These are phyloP conservation scores for Laetiporus sulphureus DNA, from an alignment of 1,284 basidiomycete species.

Conservation along the genomic window DNA sequence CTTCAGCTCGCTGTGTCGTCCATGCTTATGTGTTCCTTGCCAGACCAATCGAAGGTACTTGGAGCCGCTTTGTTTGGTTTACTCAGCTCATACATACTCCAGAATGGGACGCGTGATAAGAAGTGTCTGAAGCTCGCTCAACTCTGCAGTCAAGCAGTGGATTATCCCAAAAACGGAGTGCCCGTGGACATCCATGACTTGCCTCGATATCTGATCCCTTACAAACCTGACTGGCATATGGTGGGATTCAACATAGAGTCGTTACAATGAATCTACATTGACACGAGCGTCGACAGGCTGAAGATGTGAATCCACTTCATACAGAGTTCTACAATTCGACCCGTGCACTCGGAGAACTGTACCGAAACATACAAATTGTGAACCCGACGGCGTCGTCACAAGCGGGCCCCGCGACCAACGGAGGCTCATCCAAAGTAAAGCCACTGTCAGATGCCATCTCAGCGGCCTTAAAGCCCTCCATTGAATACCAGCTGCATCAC, in stretches of 20 bases:
- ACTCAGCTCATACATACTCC: background rate
- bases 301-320: conserved; percentile 47
- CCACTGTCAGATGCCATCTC: conserved; percentile 45
- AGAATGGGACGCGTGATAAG: conserved; percentile 63
- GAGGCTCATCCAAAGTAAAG: conserved; percentile 1
- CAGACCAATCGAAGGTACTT: conserved; percentile 62
- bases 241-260: too few relatives aligned
- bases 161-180: conserved; percentile 68
- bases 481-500: conserved; percentile 32
- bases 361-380: conserved; percentile 49
- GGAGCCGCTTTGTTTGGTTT: background rate
- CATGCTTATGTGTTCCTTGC: background rate
- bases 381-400: conserved; percentile 27
- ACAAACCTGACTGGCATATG: conserved; percentile 71
- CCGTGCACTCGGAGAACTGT: conserved; percentile 63
- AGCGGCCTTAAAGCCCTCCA: conserved; percentile 30
- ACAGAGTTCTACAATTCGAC: conserved; percentile 66
- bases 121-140: conserved; percentile 59
- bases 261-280: too few relatives aligned
- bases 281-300: conserved; percentile 34
- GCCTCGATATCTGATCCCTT: conserved; percentile 47
- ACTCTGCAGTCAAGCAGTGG: conserved; percentile 64
- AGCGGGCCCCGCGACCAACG: conserved; percentile 9
- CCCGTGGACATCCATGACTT: conserved; percentile 45
- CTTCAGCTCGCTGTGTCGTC: background rate